phyloP scores from a whole-genome alignment of 1,284 basidiomycete species.

The Microstroma glucosiphilum region DNA sequence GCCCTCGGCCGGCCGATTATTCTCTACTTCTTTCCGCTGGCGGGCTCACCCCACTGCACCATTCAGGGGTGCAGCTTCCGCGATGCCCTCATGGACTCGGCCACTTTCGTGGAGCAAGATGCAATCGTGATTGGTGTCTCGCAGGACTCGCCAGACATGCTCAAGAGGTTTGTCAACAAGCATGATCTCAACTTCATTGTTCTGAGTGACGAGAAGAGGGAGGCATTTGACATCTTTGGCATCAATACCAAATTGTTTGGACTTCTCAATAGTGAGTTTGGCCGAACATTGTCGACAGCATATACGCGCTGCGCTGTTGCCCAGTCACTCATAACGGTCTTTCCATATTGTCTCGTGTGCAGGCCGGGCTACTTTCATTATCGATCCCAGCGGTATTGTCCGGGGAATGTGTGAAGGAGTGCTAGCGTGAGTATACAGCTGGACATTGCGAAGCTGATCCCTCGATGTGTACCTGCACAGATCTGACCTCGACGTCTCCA shows the following conservation, averaged over 20 bases:
- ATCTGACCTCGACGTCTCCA: neutral
- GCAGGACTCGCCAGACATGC: slow-evolving; percentile 26
- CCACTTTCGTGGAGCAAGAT: slow-evolving; percentile 37
- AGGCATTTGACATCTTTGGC: slow-evolving; percentile 29
- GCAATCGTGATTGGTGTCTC: slow-evolving; percentile 43
- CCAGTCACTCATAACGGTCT: neutral
- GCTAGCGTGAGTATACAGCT: slow-evolving; percentile 20
- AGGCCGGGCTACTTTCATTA: slow-evolving; percentile 34
- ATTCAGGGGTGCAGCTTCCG: slow-evolving; percentile 35
- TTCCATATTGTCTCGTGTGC: neutral
- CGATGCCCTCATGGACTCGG: slow-evolving; percentile 31
- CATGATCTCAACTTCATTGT: slow-evolving; percentile 32
- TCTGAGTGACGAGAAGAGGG: slow-evolving; percentile 27
- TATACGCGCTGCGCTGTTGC: no score
- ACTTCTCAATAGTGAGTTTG: slow-evolving; percentile 21
- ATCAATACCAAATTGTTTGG: slow-evolving; percentile 28
- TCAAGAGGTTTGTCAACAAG: slow-evolving; percentile 31
- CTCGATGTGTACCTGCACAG: no score
- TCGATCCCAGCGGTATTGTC: slow-evolving; percentile 37
- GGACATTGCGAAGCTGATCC: neutral
- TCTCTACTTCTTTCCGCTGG: slow-evolving; percentile 42
- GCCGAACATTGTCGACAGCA: no score
- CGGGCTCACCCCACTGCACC: slow-evolving; percentile 41
- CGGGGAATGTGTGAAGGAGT: slow-evolving; percentile 35
- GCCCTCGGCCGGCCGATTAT: slow-evolving; percentile 33